Base-by-base conservation (phyloP, 1,284 basidiomycete genomes). In the Cutaneotrichosporon cutaneum region DNA sequence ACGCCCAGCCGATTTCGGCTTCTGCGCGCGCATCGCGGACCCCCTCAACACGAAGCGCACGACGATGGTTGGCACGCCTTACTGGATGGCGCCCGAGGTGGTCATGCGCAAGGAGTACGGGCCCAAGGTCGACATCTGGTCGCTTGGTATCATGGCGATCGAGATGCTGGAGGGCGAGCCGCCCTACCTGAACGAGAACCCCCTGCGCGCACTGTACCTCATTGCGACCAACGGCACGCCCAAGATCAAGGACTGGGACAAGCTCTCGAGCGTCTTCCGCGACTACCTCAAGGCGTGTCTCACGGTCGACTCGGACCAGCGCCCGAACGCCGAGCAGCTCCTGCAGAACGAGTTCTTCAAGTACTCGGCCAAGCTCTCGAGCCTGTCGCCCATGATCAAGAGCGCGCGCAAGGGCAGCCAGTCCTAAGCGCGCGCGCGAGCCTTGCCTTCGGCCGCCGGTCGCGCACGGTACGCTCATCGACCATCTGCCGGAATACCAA, bases 81-180 rank as follows among this genome's bases (percentile, higher is more conserved):
- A 98, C 77, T 99, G 95, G 95, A 99, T 99, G 95, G 95, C 96
- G 1, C 95, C 95, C 1, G 95, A 99, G 77, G 94, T 99, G 33
- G 95, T 99, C 62, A 96, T 92, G 22, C 87, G 94, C 60, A 98
- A 98, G 79, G 96, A 97, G 82, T 99, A 99, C 75, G 96, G 95
- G 0, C 92, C 95, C 4, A 98, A 98, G 80, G 96, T 99, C 32
- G 96, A 99, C 77, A 93, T 99, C 63, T 99, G 96, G 96, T 90
- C 88, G 78, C 81, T 99, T 72, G 96, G 95, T 24, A 99, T 99
- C 82, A 95, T 99, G 92, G 94, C 94, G 26, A 99, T 99, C 68
- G 94, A 98, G 83, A 99, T 99, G 95, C 93, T 99, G 70, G 95
- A 98, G 80, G 95, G 96, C 64, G 95, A 99, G 80, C 96, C 95